These are phyloP conservation scores for Epichloe hybrida DNA, from an alignment of 2,329 filamentous ascomycete genomes.

Conservation along the genomic window DNA sequence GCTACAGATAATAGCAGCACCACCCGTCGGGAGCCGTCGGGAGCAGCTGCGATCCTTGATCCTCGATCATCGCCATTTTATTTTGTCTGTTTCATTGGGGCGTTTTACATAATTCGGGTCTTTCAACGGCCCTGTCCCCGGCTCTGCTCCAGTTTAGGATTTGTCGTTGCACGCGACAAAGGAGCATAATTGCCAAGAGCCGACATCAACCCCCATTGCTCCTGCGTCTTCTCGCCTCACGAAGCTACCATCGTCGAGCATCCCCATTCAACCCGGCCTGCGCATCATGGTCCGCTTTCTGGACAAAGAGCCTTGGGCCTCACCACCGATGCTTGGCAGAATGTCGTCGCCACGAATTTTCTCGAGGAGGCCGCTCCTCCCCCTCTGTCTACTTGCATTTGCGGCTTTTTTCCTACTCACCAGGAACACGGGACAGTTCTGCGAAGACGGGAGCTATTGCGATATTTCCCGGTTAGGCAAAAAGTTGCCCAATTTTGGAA, in stretches of 20 bases:
- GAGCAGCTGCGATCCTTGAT: neutral
- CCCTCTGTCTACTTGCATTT: conserved; percentile 16
- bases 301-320: conserved; percentile 3
- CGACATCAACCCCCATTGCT: neutral
- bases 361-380: conserved; percentile 15
- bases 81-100: no score
- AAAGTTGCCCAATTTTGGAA: conserved; percentile 3
- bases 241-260: neutral
- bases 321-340: conserved; percentile 3
- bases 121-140: no score
- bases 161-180: no score
- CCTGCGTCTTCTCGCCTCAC: neutral
- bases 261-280: neutral
- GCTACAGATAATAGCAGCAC: no score
- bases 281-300: conserved; percentile 3
- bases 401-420: conserved; percentile 20
- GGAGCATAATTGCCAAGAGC: no score
- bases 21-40: no score
- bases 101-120: no score
- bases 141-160: no score
- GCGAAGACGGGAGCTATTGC: conserved; percentile 17
- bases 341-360: conserved; percentile 13
- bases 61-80: no score
- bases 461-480: conserved; percentile 4
- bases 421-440: conserved; percentile 17